Base-by-base conservation (phyloP, 169 alveolate genomes). In the Cryptosporidium ryanae region DNA sequence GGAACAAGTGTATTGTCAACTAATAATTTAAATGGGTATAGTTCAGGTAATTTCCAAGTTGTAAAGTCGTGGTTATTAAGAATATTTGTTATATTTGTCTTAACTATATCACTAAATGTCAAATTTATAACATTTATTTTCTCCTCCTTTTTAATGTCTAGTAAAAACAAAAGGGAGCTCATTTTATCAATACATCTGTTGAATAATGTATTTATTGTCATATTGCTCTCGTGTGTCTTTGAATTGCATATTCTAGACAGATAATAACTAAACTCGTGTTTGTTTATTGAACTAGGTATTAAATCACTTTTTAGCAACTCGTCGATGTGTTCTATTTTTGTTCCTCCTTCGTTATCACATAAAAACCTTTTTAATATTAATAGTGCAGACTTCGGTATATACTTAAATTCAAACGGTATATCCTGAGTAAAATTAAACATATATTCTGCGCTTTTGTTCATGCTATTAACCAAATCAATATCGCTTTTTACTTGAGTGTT, bases 371-470 rank as follows among this genome's bases (percentile, higher is more conserved):
- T 21, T 38, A 76, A 38, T 12, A 76, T 44, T 43, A 76, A 18
- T 34, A 76, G n/a, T 43, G 70, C 87, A 59, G 64, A 44, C 18
- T 76, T 76, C n/a, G 87, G 87, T 38, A 76, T 76, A 59, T 76
- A 61, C 44, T 61, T 59, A 38, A 76, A 76, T 12, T 59, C 87
- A 13, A 18, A 21, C 6, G 87, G 87, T 43, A 76, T 38, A n/a
- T 76, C 76, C 12, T 21, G 29, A 59, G 32, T 59, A 44, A 76
- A 76, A 13, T 23, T 25, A 25, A 52, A 52, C 18, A 68, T 49
- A 6, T 68, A 52, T 8, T 66, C 64, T 21, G 49, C 46, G 49
- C 23, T 66, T 29, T 66, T 66, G 44, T 54, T 21, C 29, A 13
- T 29, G 27, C 52, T 50, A 25, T 46, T 25, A 3, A 61, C 6